Evolutionary conservation across 345 rosid species (phyloP), one percentile per base, ranked within the genome.

Genomic region (Eucalyptus urophylla): DNA sequence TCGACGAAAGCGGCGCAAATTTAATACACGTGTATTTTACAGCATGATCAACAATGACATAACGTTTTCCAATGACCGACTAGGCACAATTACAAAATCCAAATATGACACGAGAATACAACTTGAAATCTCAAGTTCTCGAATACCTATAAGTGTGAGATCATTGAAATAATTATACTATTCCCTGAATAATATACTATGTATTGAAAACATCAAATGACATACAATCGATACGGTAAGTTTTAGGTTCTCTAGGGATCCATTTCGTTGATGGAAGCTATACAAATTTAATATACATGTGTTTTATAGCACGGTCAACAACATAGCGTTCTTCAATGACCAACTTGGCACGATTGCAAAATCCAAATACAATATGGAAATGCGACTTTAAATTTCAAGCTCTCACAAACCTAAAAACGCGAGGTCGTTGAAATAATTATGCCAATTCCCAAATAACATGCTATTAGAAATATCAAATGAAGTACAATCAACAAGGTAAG

Each of bases 1-100:
- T 62, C 4, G 0, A 62, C 0, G 5, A 5, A 62, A 29, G 72
- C 5, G 0, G 0, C 10, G 0, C 1, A 3, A 29, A 62, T 15
- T 7, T 62, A 62, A 62, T 29, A 29, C 8, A 62, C 37, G 2
- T 29, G 16, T 4, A 0, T 62, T 29, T 29, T 62, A 62, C 0
- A 62, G 3, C 9, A 62, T 62, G 5, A 29, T 29, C 14, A 29
- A 29, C 14, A 3, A 27, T 0, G 3, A 60, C 33, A 27, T 62
- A 14, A n/a, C 1, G 0, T 14, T 62, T 62, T 62, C 24, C 33
- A 29, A 62, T 14, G 33, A 62, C 5, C 8, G 0, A 27, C 72
- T 62, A 0, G 0, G 16, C 67, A 60, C 4, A 2, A 27, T 27
- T 25, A 60, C n/a, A 27, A 17, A 69, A 69, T 69, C 13, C 11